A percentile compares a stretch with the other conserved stretches of the same genome.
Evolutionary conservation across 176 grass and related monocot species (phyloP).

Genomic region (Dactylis glomerata): DNA sequence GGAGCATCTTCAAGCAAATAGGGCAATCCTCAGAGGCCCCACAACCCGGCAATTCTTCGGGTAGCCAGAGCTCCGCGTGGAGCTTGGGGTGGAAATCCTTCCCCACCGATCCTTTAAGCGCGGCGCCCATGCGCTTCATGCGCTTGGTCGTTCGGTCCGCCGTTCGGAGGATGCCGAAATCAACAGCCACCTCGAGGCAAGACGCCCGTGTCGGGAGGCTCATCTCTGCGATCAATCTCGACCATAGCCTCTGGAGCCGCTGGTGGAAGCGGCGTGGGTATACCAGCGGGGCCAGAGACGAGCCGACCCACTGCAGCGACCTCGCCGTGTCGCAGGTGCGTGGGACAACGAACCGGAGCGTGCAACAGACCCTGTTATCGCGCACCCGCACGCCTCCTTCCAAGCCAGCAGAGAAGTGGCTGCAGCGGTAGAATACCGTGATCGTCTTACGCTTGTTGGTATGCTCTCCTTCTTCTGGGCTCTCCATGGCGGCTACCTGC

Average conservation of each 20-base stretch:
- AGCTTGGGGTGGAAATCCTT: too few species aligned
- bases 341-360: neutral
- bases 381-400: neutral
- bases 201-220: too few species aligned
- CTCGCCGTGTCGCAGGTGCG: neutral
- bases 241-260: neutral
- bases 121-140: too few species aligned
- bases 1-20: too few species aligned
- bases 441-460: neutral
- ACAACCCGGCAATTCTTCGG: too few species aligned
- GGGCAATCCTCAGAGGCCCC: too few species aligned
- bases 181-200: too few species aligned
- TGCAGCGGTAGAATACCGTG: constrained; percentile 27
- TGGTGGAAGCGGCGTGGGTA: neutral
- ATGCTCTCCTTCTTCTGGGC: neutral
- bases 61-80: too few species aligned
- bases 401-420: neutral
- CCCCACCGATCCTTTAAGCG: too few species aligned
- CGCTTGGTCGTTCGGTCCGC: too few species aligned
- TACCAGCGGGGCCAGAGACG: neutral
- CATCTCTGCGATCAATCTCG: too few species aligned
- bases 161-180: too few species aligned
- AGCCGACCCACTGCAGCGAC: neutral
- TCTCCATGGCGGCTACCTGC: neutral
- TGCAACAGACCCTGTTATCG: neutral